Evolutionary conservation across 2,329 filamentous ascomycete species (phyloP), one percentile per base, ranked within the genome.

Genomic region (Rutstroemia sydowiana): DNA sequence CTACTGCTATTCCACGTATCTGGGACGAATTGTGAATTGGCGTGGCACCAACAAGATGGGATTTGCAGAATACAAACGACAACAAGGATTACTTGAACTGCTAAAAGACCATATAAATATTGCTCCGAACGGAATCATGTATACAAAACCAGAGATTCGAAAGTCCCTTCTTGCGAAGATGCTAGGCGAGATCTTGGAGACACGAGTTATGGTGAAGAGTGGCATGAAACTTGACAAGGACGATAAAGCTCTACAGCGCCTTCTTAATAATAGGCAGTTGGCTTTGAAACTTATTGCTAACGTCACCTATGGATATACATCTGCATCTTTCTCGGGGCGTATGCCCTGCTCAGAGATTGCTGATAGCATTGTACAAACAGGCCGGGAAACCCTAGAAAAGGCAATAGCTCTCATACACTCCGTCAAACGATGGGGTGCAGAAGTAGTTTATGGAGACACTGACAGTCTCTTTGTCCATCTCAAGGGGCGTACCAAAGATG

Each of bases 281-380:
- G 93, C 93, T 0, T 77, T 98, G 23, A 98, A 98, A 66, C 76
- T 98, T 6, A 88, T 98, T 36, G 93, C 93, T n/a, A 98, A 98
- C 62, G 93, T 98, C 59, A 98, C 93, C 0, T 98, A 98, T 45
- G 93, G 93, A 10, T 98, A 98, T 69, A 93, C 93, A 0, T 97
- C 93, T 2, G 93, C 93, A 0, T 95, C 89, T 0, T 98, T 96
- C 68, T 97, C 92, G 0, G 93, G 93, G 0, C 82, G 93, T 21
- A 97, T 98, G 93, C 93, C 93, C 0, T 98, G 93, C 68, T 89
- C 90, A 1, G 93, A 98, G 68, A 95, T 98, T 57, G 93, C 93
- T 7, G 93, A 98, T 71, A 95, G 89, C 68, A 98, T 98, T 62
- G 93, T 98, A 0, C 92, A 98, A 68, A 95, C 92, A 0, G 93